Conservation (phyloP, 345 rosid genomes). For the Camelina sativa region DNA sequence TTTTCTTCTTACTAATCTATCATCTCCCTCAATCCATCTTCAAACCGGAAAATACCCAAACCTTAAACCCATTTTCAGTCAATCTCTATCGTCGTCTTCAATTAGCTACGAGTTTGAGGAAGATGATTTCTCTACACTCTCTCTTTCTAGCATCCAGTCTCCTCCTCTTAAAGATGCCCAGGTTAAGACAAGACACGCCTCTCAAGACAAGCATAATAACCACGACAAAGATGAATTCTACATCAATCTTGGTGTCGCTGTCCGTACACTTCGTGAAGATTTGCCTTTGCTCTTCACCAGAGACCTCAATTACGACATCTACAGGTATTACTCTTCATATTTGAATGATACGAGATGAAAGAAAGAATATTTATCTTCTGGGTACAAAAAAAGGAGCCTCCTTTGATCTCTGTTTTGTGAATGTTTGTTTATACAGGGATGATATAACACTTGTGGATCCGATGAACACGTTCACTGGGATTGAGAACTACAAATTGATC, state of each 20-base stretch:
- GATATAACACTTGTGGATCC: constrained; percentile 89
- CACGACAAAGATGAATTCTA: constrained; percentile 74
- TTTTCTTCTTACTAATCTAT: constrained; percentile 76
- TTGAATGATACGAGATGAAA: constrained; percentile 14
- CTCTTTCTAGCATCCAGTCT: constrained; percentile 41
- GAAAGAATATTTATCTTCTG: constrained; percentile 15
- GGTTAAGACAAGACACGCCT: constrained; percentile 42
- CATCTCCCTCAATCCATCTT: constrained; percentile 63
- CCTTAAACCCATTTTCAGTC: constrained; percentile 47
- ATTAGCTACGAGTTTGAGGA: constrained; percentile 33
- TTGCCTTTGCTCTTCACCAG: constrained; percentile 71
- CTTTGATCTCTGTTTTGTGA: constrained; percentile 34
- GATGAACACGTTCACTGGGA: constrained; percentile 78
- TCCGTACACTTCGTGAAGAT: constrained; percentile 93
- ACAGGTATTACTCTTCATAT: constrained; percentile 60
- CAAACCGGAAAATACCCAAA: constrained; percentile 55
- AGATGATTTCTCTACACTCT: constrained; percentile 29
- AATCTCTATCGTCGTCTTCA: constrained; percentile 25
- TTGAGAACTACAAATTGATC: constrained; percentile 81
- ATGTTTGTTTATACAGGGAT: constrained; percentile 56
- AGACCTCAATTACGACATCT: constrained; percentile 90
- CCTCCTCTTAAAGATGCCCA: constrained; percentile 56
- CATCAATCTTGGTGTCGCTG: constrained; percentile 88
- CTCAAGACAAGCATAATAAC: constrained; percentile 49
- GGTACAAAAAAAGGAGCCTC: constrained; percentile 9